phyloP scores from a whole-genome alignment of 2,329 filamentous ascomycete genomes.

The Beauveria australis region DNA sequence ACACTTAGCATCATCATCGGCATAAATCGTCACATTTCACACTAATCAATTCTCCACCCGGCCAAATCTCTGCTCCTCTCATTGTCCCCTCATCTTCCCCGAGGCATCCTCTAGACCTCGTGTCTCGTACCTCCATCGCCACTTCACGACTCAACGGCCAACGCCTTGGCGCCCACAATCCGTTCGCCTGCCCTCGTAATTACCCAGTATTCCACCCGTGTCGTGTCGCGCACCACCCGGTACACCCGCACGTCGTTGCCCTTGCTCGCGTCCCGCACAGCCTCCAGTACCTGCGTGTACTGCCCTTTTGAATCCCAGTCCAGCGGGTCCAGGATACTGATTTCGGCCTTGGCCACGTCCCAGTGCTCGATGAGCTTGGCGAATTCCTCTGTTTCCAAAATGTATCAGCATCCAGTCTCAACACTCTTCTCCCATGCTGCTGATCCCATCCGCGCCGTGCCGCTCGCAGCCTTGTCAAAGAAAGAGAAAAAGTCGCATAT shows the following conservation, averaged over 20 bases:
- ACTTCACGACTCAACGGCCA: slow-evolving; percentile 55
- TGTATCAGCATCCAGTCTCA: not conserved
- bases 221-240: slow-evolving; percentile 52
- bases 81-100: too few relatives aligned
- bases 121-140: not conserved
- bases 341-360: slow-evolving; percentile 41
- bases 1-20: not conserved
- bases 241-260: slow-evolving; percentile 70
- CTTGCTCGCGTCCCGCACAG: slow-evolving; percentile 54
- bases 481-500: not conserved
- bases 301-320: slow-evolving; percentile 67
- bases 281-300: slow-evolving; percentile 62
- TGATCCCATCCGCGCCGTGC: too few relatives aligned
- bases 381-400: slow-evolving; percentile 51
- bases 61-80: not conserved
- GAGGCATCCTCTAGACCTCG: too few relatives aligned
- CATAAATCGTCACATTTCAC: not conserved
- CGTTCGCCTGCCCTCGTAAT: slow-evolving; percentile 54
- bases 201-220: slow-evolving; percentile 72
- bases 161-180: slow-evolving; percentile 70
- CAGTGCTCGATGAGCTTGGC: slow-evolving; percentile 56
- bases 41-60: not conserved
- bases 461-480: not conserved
- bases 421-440: too few relatives aligned
- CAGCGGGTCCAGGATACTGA: slow-evolving; percentile 58